Evolutionary conservation across 2,329 filamentous ascomycete species (phyloP).

Genomic region (Chrysoporthe deuterocubensis): DNA sequence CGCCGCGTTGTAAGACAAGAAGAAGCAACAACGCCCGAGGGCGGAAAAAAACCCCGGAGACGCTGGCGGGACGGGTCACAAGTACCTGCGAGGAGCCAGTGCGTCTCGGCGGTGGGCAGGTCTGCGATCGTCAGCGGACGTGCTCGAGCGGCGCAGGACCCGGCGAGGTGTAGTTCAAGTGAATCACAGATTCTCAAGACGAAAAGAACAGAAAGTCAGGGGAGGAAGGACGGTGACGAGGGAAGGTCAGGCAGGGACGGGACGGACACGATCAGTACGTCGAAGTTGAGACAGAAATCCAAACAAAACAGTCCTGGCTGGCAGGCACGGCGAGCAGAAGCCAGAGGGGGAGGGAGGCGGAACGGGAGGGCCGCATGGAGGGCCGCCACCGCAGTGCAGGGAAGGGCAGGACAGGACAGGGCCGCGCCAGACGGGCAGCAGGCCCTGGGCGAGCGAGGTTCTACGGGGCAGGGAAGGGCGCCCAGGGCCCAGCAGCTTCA

Average conservation of each 20-base stretch:
- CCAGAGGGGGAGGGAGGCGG: constrained; percentile 19
- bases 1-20: constrained; percentile 1
- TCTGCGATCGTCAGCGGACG: not conserved
- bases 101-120: not conserved
- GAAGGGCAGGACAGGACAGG: constrained; percentile 32
- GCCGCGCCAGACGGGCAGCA: constrained; percentile 34
- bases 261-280: constrained; percentile 18
- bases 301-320: constrained; percentile 7
- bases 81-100: not conserved
- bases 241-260: not conserved
- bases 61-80: constrained; percentile 3
- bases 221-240: constrained; percentile 25
- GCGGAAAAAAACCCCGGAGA: not conserved
- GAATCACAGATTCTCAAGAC: constrained; percentile 8
- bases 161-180: not conserved
- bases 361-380: constrained; percentile 29
- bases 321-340: not conserved
- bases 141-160: constrained; percentile 2
- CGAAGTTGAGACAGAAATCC: constrained; percentile 21
- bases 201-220: constrained; percentile 8
- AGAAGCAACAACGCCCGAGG: constrained; percentile 1
- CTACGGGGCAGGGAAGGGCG: constrained; percentile 32
- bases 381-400: constrained; percentile 25
- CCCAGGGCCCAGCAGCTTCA: constrained; percentile 35
- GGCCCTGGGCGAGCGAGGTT: constrained; percentile 30